Evolutionary conservation across 2,329 filamentous ascomycete species (phyloP), one percentile per base, ranked within the genome.

Genomic region (Penicillium sp.): DNA sequence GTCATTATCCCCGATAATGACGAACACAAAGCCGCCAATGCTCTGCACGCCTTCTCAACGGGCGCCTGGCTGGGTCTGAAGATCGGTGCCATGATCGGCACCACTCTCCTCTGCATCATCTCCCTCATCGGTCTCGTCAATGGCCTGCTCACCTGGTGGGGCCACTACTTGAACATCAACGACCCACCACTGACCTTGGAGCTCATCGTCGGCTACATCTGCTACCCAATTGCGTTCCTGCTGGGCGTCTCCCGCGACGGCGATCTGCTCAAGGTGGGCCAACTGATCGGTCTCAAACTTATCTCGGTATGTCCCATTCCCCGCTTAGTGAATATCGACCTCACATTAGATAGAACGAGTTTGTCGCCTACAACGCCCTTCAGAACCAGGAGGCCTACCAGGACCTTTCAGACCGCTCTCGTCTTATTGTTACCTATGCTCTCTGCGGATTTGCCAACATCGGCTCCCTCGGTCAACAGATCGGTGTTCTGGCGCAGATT

Each of bases 21-120:
- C 6, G 87, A 93, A 60, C 61, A 73, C 36, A 83, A 82, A 63
- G 83, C 89, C n/a, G 79, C 86, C 58, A 96, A 96, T 67, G 82
- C 85, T 12, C 82, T 96, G 4, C 89, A 95, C 69, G 90, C 90
- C 1, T 92, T 95, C 64, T 85, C 89, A 58, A 89, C 89, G 60
- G 90, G 90, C 55, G 86, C 89, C 10, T 93, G 89, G 88, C 79
- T 94, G 9, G 90, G 90, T 68, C 80, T 95, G 64, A 93, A 91
- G 78, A 91, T 95, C 60, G 90, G 85, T 3, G 89, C 87, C 56
- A 93, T 91, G 82, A 93, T 95, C 52, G 66, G 88, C 42, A 81
- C 86, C 31, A 90, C 86, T 0, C 79, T 95, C n/a, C 82, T 95
- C 26, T 92, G 88, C 74, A 91, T 95, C 64, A 86, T 95, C 58